Percentiles rank a stretch among this genome's conserved stretches.
Conservation (phyloP, 1,284 basidiomycete genomes). For the Cystobasidiaceae sp. region DNA sequence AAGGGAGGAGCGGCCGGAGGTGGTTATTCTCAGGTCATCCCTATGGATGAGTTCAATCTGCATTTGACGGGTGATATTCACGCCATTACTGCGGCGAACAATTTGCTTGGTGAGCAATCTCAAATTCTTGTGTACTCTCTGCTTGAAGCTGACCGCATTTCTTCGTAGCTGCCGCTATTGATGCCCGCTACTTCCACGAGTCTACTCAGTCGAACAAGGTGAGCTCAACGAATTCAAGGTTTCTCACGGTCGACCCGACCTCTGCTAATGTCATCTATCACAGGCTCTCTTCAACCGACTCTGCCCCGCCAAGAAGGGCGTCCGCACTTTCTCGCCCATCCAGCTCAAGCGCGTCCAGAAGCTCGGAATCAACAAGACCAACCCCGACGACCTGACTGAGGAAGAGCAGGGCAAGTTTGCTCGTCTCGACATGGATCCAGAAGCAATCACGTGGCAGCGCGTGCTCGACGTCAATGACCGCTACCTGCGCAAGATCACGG, state of each 20-base stretch:
- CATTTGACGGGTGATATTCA: constrained; percentile 98
- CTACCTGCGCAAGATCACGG: constrained; percentile 88
- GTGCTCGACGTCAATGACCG: constrained; percentile 96
- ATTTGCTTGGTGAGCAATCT: constrained; percentile 74
- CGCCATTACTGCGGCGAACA: constrained; percentile 96
- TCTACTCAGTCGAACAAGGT: constrained; percentile 90
- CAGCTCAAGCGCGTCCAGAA: constrained; percentile 95
- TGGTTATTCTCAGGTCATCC: constrained; percentile 95
- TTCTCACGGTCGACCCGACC: background rate
- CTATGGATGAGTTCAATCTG: constrained; percentile 65
- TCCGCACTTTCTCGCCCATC: constrained; percentile 87
- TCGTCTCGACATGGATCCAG: constrained; percentile 83
- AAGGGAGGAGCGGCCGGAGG: constrained; percentile 98
- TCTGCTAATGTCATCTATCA: background rate
- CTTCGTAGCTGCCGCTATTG: constrained; percentile 76
- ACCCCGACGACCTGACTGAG: constrained; percentile 85
- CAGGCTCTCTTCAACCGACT: constrained; percentile 83
- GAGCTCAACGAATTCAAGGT: constrained; percentile 1
- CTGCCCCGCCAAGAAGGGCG: constrained; percentile 88
- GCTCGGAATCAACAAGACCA: constrained; percentile 89
- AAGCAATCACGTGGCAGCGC: constrained; percentile 96
- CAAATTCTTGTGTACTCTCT: too few species aligned
- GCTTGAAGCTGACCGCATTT: background rate
- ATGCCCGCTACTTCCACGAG: constrained; percentile 98
- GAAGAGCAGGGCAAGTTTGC: constrained; percentile 88